These are phyloP conservation scores for Cardamine chenopodiifolia DNA, from an alignment of 345 rosid species.

Conservation along the genomic window DNA sequence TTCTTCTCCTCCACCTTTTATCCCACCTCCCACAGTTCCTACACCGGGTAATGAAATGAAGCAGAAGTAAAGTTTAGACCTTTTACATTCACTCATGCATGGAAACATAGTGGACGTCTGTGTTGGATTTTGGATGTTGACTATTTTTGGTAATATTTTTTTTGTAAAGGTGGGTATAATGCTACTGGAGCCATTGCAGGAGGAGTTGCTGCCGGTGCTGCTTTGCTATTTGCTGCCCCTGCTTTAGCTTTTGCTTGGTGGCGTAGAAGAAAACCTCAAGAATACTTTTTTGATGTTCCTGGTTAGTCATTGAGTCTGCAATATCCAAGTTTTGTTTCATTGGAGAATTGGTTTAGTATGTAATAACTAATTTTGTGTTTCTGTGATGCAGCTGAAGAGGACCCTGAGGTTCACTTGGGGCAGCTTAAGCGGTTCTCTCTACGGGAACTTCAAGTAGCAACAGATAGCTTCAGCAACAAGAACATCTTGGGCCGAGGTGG, in stretches of 20 bases:
- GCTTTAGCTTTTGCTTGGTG: conserved; percentile 95
- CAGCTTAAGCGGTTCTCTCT: conserved; percentile 93
- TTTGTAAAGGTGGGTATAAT: conserved; percentile 61
- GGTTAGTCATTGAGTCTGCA: conserved; percentile 51
- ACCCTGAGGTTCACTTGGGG: conserved; percentile 92
- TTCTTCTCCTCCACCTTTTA: conserved; percentile 97
- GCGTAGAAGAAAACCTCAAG: conserved; percentile 89
- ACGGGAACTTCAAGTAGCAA: conserved; percentile 88
- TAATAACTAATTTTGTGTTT: not conserved
- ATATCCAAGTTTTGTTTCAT: conserved; percentile 18
- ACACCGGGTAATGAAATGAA: conserved; percentile 53
- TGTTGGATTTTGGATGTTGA: not conserved
- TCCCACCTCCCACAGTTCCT: conserved; percentile 70
- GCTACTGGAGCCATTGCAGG: conserved; percentile 92
- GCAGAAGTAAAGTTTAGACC: not conserved
- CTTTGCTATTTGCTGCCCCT: conserved; percentile 92
- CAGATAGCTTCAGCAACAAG: conserved; percentile 88
- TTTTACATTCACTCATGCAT: not conserved
- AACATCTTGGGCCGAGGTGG: conserved; percentile 96
- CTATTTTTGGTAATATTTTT: not conserved
- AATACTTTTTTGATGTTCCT: conserved; percentile 90
- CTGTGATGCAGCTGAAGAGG: conserved; percentile 78
- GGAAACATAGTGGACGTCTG: not conserved
- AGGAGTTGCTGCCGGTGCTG: conserved; percentile 99
- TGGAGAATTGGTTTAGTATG: not conserved